These are phyloP conservation scores for Eucalyptus shirleyi DNA, from an alignment of 345 rosid species.

Conservation along the genomic window DNA sequence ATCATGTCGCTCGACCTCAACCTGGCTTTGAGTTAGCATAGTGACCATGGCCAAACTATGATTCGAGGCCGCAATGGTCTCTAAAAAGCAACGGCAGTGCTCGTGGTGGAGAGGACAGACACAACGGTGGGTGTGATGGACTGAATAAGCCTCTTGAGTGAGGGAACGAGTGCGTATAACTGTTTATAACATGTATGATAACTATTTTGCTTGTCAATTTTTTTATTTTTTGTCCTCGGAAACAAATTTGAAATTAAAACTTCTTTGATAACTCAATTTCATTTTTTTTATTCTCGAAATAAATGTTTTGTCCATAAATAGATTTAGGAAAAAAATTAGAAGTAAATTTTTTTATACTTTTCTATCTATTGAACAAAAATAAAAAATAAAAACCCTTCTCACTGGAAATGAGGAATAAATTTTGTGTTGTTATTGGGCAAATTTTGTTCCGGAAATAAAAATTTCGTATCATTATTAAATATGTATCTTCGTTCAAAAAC, in stretches of 20 bases:
- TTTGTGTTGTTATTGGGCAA: no score
- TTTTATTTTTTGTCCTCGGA: fast-evolving
- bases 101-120: neutral
- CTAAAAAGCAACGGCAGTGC: neutral
- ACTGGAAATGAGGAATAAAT: fast-evolving
- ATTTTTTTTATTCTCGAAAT: no score
- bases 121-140: neutral
- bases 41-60: neutral
- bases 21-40: neutral
- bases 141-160: neutral
- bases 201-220: no score
- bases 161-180: neutral
- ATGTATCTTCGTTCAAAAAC: fast-evolving
- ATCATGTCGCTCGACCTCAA: neutral
- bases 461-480: fast-evolving
- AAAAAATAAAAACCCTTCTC: no score
- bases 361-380: no score
- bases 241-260: no score
- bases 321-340: no score
- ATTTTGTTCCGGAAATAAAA: no score
- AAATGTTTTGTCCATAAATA: no score
- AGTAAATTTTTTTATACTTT: no score
- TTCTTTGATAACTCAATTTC: fast-evolving
- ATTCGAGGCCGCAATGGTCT: neutral
- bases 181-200: neutral